phyloP scores from a whole-genome alignment of 2,329 filamentous ascomycete species.

The Thermochaetoides dissita region DNA sequence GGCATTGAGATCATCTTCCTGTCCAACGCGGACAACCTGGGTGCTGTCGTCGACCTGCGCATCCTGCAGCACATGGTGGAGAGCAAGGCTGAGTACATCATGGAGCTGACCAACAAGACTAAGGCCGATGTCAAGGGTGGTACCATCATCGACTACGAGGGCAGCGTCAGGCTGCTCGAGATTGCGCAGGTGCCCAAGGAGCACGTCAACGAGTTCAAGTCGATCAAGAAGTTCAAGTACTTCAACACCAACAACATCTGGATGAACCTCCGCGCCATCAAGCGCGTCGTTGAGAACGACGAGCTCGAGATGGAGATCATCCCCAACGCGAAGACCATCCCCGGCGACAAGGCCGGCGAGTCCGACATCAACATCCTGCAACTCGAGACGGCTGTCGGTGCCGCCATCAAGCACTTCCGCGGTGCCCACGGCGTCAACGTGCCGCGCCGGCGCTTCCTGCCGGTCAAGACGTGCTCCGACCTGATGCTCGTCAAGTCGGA shows the following conservation, averaged over 20 bases:
- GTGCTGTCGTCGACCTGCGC: constrained; percentile 91
- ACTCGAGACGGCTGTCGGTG: constrained; percentile 96
- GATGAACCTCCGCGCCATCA: constrained; percentile 95
- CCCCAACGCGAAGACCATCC: constrained; percentile 96
- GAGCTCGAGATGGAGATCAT: constrained; percentile 99
- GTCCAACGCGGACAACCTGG: constrained; percentile 97
- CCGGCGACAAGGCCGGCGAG: constrained; percentile 98
- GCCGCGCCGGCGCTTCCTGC: constrained; percentile 91
- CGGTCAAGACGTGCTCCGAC: constrained; percentile 99
- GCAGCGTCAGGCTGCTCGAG: constrained; percentile 88
- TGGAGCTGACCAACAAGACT: constrained; percentile 99
- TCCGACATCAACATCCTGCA: constrained; percentile 95
- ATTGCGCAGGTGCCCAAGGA: constrained; percentile 99
- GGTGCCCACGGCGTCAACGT: constrained; percentile 99
- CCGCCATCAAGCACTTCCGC: constrained; percentile 95
- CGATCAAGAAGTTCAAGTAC: constrained; percentile 99
- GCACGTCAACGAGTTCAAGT: constrained; percentile 99
- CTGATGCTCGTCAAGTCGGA: constrained; percentile 99
- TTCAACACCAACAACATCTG: constrained; percentile 99
- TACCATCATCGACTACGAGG: constrained; percentile 99
- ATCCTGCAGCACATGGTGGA: constrained; percentile 99
- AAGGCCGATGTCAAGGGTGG: constrained; percentile 99
- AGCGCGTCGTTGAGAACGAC: constrained; percentile 96
- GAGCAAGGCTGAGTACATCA: constrained; percentile 94
- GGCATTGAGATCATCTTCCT: constrained; percentile 97